Conservation (phyloP, 345 rosid genomes). For the Hibiscus trionum region DNA sequence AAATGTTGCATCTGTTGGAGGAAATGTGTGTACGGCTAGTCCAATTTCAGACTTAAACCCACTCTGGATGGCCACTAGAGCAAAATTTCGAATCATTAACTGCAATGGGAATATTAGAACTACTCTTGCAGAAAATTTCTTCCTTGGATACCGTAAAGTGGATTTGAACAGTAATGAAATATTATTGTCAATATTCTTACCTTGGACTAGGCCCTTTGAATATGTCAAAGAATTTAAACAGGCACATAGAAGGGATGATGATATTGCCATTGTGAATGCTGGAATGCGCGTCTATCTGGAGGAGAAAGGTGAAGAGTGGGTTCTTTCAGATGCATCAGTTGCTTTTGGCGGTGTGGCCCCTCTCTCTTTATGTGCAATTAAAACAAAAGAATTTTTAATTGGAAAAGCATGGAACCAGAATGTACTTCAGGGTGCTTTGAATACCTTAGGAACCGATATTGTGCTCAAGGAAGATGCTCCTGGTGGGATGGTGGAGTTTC, state of each 20-base stretch:
- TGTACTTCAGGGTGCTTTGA: slow-evolving; percentile 54
- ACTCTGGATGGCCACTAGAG: slow-evolving; percentile 92
- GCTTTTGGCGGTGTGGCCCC: slow-evolving; percentile 94
- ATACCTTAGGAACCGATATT: slow-evolving; percentile 54
- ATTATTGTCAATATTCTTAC: slow-evolving; percentile 70
- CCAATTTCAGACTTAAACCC: slow-evolving; percentile 98
- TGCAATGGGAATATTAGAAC: slow-evolving; percentile 49
- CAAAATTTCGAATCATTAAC: slow-evolving; percentile 56
- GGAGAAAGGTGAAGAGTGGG: slow-evolving; percentile 39
- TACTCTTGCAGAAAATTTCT: slow-evolving; percentile 60
- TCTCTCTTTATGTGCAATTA: slow-evolving; percentile 48
- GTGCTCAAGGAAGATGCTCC: slow-evolving; percentile 70
- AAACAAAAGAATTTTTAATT: slow-evolving; percentile 48
- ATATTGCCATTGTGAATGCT: slow-evolving; percentile 91
- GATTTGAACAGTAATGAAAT: slow-evolving; percentile 61
- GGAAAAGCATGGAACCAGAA: slow-evolving; percentile 67
- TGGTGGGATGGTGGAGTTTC: slow-evolving; percentile 95
- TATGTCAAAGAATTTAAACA: slow-evolving; percentile 94
- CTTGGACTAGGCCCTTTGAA: slow-evolving; percentile 83
- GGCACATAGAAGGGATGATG: slow-evolving; percentile 94
- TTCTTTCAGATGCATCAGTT: slow-evolving; percentile 63
- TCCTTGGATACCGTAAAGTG: slow-evolving; percentile 78
- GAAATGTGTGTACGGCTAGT: slow-evolving; percentile 92
- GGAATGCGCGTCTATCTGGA: slow-evolving; percentile 81
- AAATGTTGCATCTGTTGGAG: slow-evolving; percentile 91